Base-by-base conservation (phyloP, 106 monocot genomes). In the Agapanthus africanus region DNA sequence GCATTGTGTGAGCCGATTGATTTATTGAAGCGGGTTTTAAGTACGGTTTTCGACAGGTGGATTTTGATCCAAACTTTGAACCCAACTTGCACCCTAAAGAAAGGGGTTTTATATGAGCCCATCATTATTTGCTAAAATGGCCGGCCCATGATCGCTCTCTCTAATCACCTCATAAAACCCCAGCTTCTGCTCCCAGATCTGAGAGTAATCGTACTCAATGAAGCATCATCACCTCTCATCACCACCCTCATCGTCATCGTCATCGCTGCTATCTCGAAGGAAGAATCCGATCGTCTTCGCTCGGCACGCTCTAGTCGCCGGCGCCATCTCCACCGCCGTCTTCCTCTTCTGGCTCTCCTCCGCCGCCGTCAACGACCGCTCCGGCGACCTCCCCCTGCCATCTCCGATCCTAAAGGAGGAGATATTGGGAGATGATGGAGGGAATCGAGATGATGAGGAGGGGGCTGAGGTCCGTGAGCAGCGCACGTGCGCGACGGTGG, bases 401-500 rank as follows among this genome's bases (percentile, higher is more conserved):
- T 31, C 28, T 15, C 31, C 31, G 13, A 52, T 40, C 57, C n/a
- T n/a, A 31, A 35, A n/a, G 39, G 14, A 16, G 8, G 33, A 5
- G 3, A 11, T 51, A 54, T 6, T 44, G 30, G 33, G 68, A 30
- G 19, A 50, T 23, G 40, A 14, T 44, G 35, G 50, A 7, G 57
- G 23, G 14, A 54, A 14, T 0, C 70, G 76, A 44, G 70, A 34
- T n/a, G 67, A 7, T 11, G 34, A 16, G 33, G 22, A 26, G 16
- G 35, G 30, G 39, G 31, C 19, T 6, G 62, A 67, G n/a, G 21
- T 38, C 34, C 13, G 71, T 15, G 31, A 7, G 26, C 26, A 41
- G 32, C 13, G 51, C 22, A 37, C 80, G 34, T 93, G 93, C 54
- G 93, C 87, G 11, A 87, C 87, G 11, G 93, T 94, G 40, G 93